Conservation (phyloP, 495 filamentous ascomycete genomes). For the Podospora tetraspora region DNA sequence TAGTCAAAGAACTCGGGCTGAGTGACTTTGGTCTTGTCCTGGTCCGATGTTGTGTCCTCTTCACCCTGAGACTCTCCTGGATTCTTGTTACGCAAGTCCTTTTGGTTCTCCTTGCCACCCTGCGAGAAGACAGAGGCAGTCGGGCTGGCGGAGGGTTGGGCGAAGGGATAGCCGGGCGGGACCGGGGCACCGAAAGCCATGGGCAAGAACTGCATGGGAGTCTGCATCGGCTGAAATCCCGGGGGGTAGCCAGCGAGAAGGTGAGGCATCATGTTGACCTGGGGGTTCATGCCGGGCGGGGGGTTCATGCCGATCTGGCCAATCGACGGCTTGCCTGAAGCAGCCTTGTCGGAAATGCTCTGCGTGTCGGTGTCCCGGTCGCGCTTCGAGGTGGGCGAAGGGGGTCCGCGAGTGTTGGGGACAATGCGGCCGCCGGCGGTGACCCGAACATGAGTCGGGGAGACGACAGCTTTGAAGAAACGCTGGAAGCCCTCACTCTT, state of each 20-base stretch:
- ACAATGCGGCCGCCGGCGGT: slow-evolving; percentile 54
- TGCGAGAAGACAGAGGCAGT: slow-evolving; percentile 8
- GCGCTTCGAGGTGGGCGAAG: slow-evolving; percentile 41
- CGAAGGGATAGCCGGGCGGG: slow-evolving; percentile 21
- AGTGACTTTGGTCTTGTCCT: slow-evolving; percentile 37
- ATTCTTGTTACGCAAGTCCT: slow-evolving; percentile 27
- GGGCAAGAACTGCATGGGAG: slow-evolving; percentile 27
- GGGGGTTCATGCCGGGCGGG: slow-evolving; percentile 15
- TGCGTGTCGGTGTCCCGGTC: slow-evolving; percentile 30
- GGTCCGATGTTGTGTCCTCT: slow-evolving; percentile 26
- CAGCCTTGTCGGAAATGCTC: slow-evolving; percentile 16
- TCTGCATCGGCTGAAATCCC: slow-evolving; percentile 27
- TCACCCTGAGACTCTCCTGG: slow-evolving; percentile 23
- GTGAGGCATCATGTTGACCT: slow-evolving; percentile 21
- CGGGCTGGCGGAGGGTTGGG: slow-evolving; percentile 15
- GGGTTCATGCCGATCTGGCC: slow-evolving; percentile 12
- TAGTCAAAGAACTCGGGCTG: slow-evolving; percentile 43
- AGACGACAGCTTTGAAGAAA: slow-evolving; percentile 52
- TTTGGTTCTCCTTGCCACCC: slow-evolving; percentile 10
- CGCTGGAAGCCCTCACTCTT: slow-evolving; percentile 49
- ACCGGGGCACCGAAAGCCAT: slow-evolving; percentile 28
- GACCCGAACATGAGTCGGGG: slow-evolving; percentile 50
- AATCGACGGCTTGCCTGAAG: slow-evolving; percentile 15
- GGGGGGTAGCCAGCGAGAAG: slow-evolving; percentile 25
- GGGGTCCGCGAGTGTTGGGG: slow-evolving; percentile 47